phyloP scores from a whole-genome alignment of 306 rosid genomes.

The Sicyos edulis region DNA sequence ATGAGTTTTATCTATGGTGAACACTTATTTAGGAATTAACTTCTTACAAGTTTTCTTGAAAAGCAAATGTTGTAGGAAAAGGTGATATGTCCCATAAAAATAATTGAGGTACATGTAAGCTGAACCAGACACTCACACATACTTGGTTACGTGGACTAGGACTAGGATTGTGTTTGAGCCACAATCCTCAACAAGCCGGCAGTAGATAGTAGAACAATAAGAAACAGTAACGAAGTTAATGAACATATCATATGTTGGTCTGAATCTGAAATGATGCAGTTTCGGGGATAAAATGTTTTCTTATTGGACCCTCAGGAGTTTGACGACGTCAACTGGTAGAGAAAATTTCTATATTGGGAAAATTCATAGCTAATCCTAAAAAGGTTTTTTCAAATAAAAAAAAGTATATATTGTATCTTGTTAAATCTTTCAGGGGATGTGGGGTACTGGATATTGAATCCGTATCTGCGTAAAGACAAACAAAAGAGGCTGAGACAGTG shows the following conservation, averaged over 20 bases:
- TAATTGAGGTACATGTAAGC: too few species aligned
- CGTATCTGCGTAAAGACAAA: not conserved
- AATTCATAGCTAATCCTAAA: not conserved
- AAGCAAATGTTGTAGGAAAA: too few species aligned
- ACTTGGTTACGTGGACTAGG: not conserved
- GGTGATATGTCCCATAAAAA: too few species aligned
- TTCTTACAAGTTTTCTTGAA: too few species aligned
- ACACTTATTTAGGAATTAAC: too few species aligned
- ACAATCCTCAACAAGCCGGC: not conserved
- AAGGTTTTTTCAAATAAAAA: not conserved
- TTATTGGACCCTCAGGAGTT: not conserved
- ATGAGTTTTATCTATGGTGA: too few species aligned
- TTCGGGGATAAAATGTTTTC: slow-evolving; percentile 3
- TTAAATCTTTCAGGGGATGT: not conserved
- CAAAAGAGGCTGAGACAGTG: not conserved
- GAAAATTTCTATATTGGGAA: not conserved
- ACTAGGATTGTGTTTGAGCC: not conserved
- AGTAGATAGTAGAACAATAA: not conserved
- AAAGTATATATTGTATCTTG: not conserved
- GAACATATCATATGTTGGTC: not conserved
- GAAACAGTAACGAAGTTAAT: too few species aligned
- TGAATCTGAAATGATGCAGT: not conserved
- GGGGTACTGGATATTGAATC: not conserved
- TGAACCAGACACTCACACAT: too few species aligned
- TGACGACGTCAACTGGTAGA: not conserved